phyloP scores from a whole-genome alignment of 768 basidiomycete species.

The Kwoniella bestiolae region DNA sequence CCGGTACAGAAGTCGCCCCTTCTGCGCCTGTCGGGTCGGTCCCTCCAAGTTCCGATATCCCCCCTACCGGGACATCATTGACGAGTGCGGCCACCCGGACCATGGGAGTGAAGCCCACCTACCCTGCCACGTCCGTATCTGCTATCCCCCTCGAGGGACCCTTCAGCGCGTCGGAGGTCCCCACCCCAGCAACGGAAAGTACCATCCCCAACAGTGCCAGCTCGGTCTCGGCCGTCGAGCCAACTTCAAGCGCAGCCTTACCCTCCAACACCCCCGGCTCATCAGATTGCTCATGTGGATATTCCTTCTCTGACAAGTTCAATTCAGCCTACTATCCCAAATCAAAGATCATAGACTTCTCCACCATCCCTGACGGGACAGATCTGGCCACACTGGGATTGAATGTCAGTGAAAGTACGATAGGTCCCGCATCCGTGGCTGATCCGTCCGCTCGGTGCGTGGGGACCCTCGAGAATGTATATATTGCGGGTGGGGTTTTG shows the following conservation, averaged over 20 bases:
- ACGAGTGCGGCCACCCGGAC: constrained; percentile 2
- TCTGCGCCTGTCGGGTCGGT: neutral
- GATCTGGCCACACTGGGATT: neutral
- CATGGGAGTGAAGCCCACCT: neutral
- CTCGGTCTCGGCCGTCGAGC: neutral
- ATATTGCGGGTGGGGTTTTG: neutral
- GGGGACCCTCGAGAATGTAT: neutral
- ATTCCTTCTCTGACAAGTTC: neutral
- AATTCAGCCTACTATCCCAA: constrained; percentile 7
- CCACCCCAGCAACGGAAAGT: neutral
- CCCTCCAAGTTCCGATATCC: neutral
- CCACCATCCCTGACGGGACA: neutral
- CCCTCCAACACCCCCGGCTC: neutral
- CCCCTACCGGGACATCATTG: neutral
- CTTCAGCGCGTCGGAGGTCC: neutral
- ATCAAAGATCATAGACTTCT: neutral
- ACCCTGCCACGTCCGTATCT: neutral
- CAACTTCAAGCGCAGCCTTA: neutral
- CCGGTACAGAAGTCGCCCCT: neutral
- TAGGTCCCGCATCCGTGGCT: neutral
- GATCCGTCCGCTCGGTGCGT: neutral
- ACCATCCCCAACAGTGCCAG: neutral
- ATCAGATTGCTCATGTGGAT: constrained; percentile 3
- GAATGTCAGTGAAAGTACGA: neutral
- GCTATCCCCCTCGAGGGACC: neutral